These are phyloP conservation scores for Psidium friedrichsthalianum DNA, from an alignment of 345 rosid species.

Conservation along the genomic window DNA sequence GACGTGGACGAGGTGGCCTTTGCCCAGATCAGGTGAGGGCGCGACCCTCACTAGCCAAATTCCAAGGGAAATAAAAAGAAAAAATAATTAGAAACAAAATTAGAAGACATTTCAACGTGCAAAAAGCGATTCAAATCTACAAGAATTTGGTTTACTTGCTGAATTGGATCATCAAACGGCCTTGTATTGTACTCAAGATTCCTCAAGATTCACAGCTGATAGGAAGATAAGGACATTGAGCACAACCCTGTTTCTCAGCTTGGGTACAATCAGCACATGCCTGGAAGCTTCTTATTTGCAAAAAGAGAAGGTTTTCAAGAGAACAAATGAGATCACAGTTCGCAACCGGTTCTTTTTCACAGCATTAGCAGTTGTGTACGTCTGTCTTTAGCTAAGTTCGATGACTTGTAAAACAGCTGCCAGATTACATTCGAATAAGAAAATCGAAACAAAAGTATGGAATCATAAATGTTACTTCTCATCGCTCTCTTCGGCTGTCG, in stretches of 20 bases:
- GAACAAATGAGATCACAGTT: background rate
- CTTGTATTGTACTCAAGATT: background rate
- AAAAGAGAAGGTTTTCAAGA: background rate
- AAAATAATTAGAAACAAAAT: no score
- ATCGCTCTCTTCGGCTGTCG: background rate
- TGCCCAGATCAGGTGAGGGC: background rate
- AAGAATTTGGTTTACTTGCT: background rate
- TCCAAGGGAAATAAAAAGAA: accelerated
- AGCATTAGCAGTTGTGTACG: background rate
- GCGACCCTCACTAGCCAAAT: no score
- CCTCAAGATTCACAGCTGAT: background rate
- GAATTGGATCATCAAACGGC: background rate
- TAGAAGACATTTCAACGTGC: background rate
- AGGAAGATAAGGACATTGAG: background rate
- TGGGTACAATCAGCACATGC: background rate
- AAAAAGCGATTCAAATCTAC: background rate
- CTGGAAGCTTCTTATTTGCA: background rate
- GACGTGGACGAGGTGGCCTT: accelerated
- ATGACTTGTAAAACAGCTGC: background rate
- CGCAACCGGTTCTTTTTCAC: background rate
- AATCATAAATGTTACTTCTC: background rate
- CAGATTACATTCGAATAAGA: background rate
- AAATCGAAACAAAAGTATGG: background rate
- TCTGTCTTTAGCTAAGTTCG: background rate
- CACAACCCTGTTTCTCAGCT: background rate